Evolutionary conservation across 2,329 filamentous ascomycete genomes (phyloP).

Genomic region (Colletotrichum liriopes): DNA sequence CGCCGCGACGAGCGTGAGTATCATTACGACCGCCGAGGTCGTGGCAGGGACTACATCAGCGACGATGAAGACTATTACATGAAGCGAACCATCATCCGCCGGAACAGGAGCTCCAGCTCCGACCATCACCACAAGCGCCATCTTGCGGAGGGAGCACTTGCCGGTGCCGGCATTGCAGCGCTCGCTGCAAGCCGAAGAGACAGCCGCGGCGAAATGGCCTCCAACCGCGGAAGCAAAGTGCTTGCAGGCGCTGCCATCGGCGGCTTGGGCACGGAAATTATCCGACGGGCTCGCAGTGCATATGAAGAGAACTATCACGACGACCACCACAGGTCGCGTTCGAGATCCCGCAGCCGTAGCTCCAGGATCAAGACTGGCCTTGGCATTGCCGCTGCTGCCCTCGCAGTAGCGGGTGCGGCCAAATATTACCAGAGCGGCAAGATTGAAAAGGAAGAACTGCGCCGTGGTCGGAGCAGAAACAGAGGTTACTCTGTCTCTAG

Average conservation of each 20-base stretch:
- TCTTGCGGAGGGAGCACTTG: conserved; percentile 75
- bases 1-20: conserved; percentile 48
- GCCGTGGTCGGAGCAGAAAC: conserved; percentile 69
- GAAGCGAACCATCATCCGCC: conserved; percentile 64
- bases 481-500: conserved; percentile 54
- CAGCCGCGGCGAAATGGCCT: conserved; percentile 64
- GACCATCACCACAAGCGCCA: conserved; percentile 69
- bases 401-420: conserved; percentile 76
- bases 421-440: conserved; percentile 76
- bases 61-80: conserved; percentile 60
- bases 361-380: conserved; percentile 73
- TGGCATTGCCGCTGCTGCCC: conserved; percentile 74
- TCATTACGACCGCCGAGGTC: conserved; percentile 51
- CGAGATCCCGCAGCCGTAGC: conserved; percentile 48
- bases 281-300: conserved; percentile 73
- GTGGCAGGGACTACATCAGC: conserved; percentile 55
- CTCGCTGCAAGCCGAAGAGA: conserved; percentile 70
- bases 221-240: conserved; percentile 71
- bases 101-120: conserved; percentile 66
- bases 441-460: conserved; percentile 71
- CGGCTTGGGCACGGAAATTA: conserved; percentile 73
- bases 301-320: conserved; percentile 59
- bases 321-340: conserved; percentile 62
- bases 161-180: conserved; percentile 75
- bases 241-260: conserved; percentile 75